Evolutionary conservation across 768 basidiomycete species (phyloP), one percentile per base, ranked within the genome.

Genomic region (Collybia mongolica): DNA sequence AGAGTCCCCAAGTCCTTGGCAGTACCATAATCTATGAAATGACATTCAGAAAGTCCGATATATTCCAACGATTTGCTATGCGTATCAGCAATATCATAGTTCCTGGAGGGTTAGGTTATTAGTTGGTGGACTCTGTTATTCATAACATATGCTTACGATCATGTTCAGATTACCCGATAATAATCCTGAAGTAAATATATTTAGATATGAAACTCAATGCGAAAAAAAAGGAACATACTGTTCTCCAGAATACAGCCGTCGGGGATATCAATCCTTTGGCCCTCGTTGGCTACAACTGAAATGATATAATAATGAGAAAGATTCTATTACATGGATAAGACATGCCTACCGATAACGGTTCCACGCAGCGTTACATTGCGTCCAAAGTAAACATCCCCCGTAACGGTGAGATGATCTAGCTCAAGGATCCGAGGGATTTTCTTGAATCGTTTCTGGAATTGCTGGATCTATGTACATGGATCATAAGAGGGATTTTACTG

Each of bases 371-470:
- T 90, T 26, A 92, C 85, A 61, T 88, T 88, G 52, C 87, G 83
- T 18, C 93, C 93, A 66, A 96, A 93, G 74, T 85, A 83, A 28
- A 95, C 91, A 66, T 95, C 90, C 36, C 92, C 93, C 37, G 89
- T 85, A 36, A 97, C 91, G 8, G 95, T 97, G 69, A 97, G 77
- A 70, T 97, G 94, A 68, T 97, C 95, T 56, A 96, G 76, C 63
- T 97, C 94, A 53, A 91, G 71, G 57, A 97, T 89, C 62, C 83
- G 82, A 24, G 94, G 94, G 60, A 96, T 94, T 68, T 87, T 90
- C 79, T 92, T 90, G 83, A 98, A 96, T 43, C 93, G 85, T 69
- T 91, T 90, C 74, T 94, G 90, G 79, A 96, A 96, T 65, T 92
- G 80, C 59, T 83, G 82, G 52, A 91, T 88, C 86, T 86, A 52